Base-by-base conservation (phyloP, 2,329 filamentous ascomycete species). In the Epichloe uncinata region DNA sequence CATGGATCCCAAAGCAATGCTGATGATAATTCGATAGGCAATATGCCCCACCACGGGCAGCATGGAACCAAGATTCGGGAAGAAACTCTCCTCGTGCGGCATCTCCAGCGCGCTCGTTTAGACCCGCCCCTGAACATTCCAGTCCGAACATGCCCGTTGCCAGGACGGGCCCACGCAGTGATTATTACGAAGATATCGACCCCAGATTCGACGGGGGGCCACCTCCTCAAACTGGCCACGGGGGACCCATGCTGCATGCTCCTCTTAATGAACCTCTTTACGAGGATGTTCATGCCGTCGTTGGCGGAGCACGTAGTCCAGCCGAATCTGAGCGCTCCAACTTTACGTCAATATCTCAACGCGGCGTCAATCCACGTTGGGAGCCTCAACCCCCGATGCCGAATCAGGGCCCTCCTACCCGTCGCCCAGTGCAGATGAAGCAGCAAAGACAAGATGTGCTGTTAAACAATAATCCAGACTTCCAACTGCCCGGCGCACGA, bases 181-280 rank as follows among this genome's bases (percentile, higher is more conserved):
- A 77, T 54, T 97, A 97, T 68, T 95, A 94, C 62, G 93, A 97
- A 73, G 91, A 97, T 63, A 81, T 95, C 12, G 89, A 95, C 56
- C 89, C 91, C 42, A 85, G 82, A 50, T 97, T 96, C 61, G 49
- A 49, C 26, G 26, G 9, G 36, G 42, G n/a, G 7, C 42, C 36
- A 13, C 34, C 49, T 18, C 45, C 42, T 30, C 48, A 40, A 22
- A 85, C 82, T 35, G 75, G 53, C 53, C 63, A 53, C 50, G 59
- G 45, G 45, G 63, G 49, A 53, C 57, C 59, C 9, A 53, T 57
- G 45, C 30, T 43, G 33, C 59, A 59, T 20, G 58, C 61, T 20
- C 59, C 62, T 8, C 33, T 38, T 16, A 54, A 69, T 48, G 68
- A 71, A 44, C 60, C 61, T 35, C 73, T 73, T 15, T 82, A 80